Conservation (phyloP, 164 flowering plant species). For the Dillenia turbinata region DNA sequence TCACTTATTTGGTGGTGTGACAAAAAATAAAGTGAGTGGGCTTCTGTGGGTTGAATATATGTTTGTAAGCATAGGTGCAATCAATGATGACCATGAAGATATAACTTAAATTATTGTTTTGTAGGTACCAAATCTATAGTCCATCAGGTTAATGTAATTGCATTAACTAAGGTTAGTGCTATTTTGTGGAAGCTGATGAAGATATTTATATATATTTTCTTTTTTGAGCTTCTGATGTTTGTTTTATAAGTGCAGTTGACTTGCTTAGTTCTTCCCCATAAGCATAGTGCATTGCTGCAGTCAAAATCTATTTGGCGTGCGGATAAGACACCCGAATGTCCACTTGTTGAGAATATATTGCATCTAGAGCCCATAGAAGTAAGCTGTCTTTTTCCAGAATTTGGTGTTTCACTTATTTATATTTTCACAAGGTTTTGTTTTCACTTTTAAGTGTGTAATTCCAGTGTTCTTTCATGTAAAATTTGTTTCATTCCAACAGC, state of each 20-base stretch:
- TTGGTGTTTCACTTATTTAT: background rate
- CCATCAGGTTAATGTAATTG: conserved; percentile 66
- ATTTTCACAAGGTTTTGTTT: too few relatives aligned
- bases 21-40: too few relatives aligned
- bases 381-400: conserved; percentile 13
- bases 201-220: background rate
- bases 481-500: too few relatives aligned
- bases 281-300: conserved; percentile 44
- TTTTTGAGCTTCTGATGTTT: conserved; percentile 7
- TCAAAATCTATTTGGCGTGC: conserved; percentile 91
- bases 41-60: too few relatives aligned
- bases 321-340: conserved; percentile 51
- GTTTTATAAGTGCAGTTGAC: conserved; percentile 60
- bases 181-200: too few relatives aligned
- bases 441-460: too few relatives aligned
- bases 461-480: too few relatives aligned
- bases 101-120: conserved; percentile 3
- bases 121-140: conserved; percentile 40
- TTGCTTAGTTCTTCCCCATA: conserved; percentile 73
- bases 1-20: too few relatives aligned
- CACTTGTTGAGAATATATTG: conserved; percentile 73
- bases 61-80: too few relatives aligned
- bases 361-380: conserved; percentile 90
- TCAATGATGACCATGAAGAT: too few relatives aligned
- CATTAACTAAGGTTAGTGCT: conserved; percentile 67